Conservation (phyloP, 2,329 filamentous ascomycete genomes). For the Fusarium algeriense region DNA sequence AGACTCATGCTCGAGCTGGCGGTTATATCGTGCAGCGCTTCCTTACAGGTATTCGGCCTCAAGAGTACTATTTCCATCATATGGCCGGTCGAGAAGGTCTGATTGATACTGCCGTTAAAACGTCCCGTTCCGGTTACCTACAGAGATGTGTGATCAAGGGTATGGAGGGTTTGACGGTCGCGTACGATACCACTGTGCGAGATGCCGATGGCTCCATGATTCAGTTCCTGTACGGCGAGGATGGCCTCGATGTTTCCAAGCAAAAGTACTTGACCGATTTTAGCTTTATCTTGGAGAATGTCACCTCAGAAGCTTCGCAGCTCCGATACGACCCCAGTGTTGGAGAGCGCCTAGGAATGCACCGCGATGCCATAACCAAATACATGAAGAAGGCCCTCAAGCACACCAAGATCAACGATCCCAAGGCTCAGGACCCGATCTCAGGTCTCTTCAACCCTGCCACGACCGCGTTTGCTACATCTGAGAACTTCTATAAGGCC, state of each 20-base stretch:
- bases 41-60: constrained; percentile 95
- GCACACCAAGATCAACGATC: constrained; percentile 69
- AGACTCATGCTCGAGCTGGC: constrained; percentile 88
- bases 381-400: constrained; percentile 87
- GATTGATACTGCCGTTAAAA: constrained; percentile 99
- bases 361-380: constrained; percentile 73
- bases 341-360: constrained; percentile 60
- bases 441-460: constrained; percentile 79
- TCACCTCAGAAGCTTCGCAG: constrained; percentile 81
- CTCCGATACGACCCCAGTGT: constrained; percentile 73
- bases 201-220: constrained; percentile 94
- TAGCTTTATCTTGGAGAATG: constrained; percentile 88
- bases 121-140: constrained; percentile 94
- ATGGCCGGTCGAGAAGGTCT: constrained; percentile 99
- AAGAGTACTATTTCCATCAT: constrained; percentile 99
- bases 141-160: constrained; percentile 98
- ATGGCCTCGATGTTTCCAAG: constrained; percentile 93
- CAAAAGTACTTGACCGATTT: constrained; percentile 93
- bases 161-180: constrained; percentile 92
- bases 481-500: constrained; percentile 82
- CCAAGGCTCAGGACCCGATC: constrained; percentile 79
- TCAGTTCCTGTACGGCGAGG: constrained; percentile 97
- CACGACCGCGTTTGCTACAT: constrained; percentile 85
- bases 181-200: constrained; percentile 94
- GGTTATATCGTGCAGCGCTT: constrained; percentile 97